A percentile compares a stretch with the other conserved stretches of the same genome.
phyloP scores from a whole-genome alignment of 768 basidiomycete genomes.

The Podaxis pistillaris region DNA sequence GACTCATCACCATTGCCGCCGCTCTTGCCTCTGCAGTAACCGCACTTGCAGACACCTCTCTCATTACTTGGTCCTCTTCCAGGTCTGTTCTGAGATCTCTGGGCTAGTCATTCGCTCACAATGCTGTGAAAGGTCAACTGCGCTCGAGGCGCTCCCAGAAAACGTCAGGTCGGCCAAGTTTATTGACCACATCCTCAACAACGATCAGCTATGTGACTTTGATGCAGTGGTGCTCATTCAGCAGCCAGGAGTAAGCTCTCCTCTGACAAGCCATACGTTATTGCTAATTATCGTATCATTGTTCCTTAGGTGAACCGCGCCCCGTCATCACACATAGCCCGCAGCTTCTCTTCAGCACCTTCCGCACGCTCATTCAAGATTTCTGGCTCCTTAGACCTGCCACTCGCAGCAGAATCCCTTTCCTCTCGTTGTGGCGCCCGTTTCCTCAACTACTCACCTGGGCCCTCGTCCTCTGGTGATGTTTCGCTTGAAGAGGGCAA shows the following conservation, averaged over 20 bases:
- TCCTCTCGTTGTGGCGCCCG: constrained; percentile 32
- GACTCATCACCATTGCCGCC: constrained; percentile 40
- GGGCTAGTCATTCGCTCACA: background rate
- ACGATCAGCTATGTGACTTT: constrained; percentile 53
- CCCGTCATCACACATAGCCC: constrained; percentile 37
- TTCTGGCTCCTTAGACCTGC: constrained; percentile 34
- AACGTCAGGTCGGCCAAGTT: constrained; percentile 33
- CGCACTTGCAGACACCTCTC: constrained; percentile 61
- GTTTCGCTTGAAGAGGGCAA: constrained; percentile 32
- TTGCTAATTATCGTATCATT: background rate
- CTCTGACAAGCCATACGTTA: constrained; percentile 40
- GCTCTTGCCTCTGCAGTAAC: constrained; percentile 45
- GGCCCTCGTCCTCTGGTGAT: constrained; percentile 25
- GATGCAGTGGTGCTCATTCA: constrained; percentile 68
- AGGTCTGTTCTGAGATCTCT: constrained; percentile 35
- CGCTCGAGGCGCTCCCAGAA: constrained; percentile 42
- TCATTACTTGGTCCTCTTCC: constrained; percentile 72
- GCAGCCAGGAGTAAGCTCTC: constrained; percentile 64
- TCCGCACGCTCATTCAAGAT: constrained; percentile 64
- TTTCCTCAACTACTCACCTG: constrained; percentile 40
- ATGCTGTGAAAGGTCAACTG: constrained; percentile 40
- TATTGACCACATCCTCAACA: constrained; percentile 41
- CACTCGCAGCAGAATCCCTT: constrained; percentile 40
- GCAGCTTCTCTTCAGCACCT: constrained; percentile 45
- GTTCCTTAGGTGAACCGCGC: background rate